Conservation (phyloP, 805 yeast genomes). For the Tetrapisispora namnaoensis region DNA sequence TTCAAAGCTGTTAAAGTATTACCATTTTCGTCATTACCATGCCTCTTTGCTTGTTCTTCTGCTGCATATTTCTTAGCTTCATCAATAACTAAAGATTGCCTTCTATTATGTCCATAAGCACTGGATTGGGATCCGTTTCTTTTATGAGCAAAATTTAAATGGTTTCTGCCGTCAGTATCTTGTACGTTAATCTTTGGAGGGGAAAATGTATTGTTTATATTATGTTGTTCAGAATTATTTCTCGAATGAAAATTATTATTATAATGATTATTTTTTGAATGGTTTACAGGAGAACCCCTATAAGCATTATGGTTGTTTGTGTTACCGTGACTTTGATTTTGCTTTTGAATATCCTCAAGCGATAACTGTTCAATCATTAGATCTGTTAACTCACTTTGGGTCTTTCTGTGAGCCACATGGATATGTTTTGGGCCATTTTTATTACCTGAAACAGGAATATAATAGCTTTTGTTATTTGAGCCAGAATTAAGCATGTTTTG, state of each 20-base stretch:
- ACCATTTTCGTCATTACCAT: constrained; percentile 7
- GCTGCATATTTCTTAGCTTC: constrained; percentile 97
- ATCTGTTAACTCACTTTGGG: constrained; percentile 87
- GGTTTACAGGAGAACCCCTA: constrained; percentile 17
- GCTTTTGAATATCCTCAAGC: constrained; percentile 80
- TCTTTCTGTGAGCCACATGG: constrained; percentile 92
- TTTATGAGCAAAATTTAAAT: constrained; percentile 31
- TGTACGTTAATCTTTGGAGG: constrained; percentile 8
- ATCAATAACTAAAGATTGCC: constrained; percentile 84
- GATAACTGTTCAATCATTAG: constrained; percentile 83
- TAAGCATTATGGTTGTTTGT: constrained; percentile 9
- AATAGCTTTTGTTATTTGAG: background rate
- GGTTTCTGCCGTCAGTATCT: constrained; percentile 6
- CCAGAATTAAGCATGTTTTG: background rate
- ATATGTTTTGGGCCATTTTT: constrained; percentile 46
- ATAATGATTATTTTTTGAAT: constrained; percentile 12
- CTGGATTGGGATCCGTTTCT: constrained; percentile 39
- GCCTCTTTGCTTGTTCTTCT: constrained; percentile 67
- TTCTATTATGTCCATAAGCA: constrained; percentile 70
- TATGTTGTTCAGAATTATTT: constrained; percentile 25
- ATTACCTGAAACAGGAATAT: constrained; percentile 26
- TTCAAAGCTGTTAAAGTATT: background rate
- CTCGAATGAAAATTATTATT: constrained; percentile 28
- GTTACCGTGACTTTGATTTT: constrained; percentile 55
- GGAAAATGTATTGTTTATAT: constrained; percentile 10